A percentile compares a stretch with the other conserved stretches of the same genome.
These are phyloP conservation scores for Globisporangium barbulae DNA, from an alignment of 352 stramenopile genomes.

Conservation along the genomic window DNA sequence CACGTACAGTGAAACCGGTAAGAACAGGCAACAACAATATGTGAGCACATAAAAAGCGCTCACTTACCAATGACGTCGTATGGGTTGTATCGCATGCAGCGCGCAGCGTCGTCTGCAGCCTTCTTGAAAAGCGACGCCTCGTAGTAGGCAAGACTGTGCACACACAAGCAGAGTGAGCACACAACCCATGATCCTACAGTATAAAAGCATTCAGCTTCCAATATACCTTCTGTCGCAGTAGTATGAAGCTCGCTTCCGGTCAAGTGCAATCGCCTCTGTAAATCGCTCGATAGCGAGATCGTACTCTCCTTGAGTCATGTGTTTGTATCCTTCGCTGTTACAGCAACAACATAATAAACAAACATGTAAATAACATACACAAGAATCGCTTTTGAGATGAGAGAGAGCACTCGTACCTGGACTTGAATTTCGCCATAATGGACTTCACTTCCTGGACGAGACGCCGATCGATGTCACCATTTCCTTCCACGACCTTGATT, in stretches of 20 bases:
- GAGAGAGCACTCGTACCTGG: slow-evolving; percentile 12
- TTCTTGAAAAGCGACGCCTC: slow-evolving; percentile 70
- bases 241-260: slow-evolving; percentile 88
- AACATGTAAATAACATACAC: background rate
- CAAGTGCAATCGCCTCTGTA: slow-evolving; percentile 88
- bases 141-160: slow-evolving; percentile 60
- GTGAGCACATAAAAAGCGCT: background rate
- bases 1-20: background rate
- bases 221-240: slow-evolving; percentile 87
- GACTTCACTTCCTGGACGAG: slow-evolving; percentile 61
- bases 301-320: slow-evolving; percentile 90
- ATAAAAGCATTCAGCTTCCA: background rate
- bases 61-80: slow-evolving; percentile 88
- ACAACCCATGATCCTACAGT: background rate
- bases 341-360: background rate
- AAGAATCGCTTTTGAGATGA: background rate
- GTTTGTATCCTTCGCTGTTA: slow-evolving; percentile 85
- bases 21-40: background rate
- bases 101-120: slow-evolving; percentile 84
- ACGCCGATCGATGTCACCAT: slow-evolving; percentile 36
- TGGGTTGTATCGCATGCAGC: slow-evolving; percentile 91
- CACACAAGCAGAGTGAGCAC: background rate
- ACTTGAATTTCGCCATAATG: slow-evolving; percentile 60
- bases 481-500: slow-evolving; percentile 39
- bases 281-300: slow-evolving; percentile 90